Conservation (phyloP, 306 rosid species). For the Trifolium dubium region DNA sequence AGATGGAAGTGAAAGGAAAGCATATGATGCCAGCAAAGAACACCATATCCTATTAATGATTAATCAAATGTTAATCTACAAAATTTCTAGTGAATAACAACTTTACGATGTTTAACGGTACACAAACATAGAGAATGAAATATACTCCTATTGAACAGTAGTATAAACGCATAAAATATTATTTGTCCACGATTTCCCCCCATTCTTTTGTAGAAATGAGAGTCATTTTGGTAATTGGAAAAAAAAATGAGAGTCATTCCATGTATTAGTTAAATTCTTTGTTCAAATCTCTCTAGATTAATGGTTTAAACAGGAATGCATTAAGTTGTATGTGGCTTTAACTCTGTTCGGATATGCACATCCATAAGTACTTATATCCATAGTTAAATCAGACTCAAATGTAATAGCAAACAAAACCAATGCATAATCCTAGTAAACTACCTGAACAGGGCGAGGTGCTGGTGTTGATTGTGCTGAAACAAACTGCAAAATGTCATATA, state of each 20-base stretch:
- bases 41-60: background rate
- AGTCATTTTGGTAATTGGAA: background rate
- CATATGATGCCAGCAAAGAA: conserved; percentile 31
- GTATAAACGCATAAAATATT: conserved; percentile 8
- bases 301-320: conserved; percentile 14
- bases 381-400: conserved; percentile 6
- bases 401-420: conserved; percentile 23
- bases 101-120: background rate
- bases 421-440: conserved; percentile 41
- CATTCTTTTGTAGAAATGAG: conserved; percentile 4
- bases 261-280: background rate
- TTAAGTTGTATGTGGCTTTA: background rate
- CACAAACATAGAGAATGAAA: background rate
- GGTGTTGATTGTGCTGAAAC: conserved; percentile 87
- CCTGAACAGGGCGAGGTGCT: conserved; percentile 79
- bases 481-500: conserved; percentile 77
- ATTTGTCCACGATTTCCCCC: background rate
- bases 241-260: conserved; percentile 20
- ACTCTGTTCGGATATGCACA: background rate
- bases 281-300: conserved; percentile 30
- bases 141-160: conserved; percentile 1
- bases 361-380: conserved; percentile 1
- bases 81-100: conserved; percentile 2
- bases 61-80: conserved; percentile 18
- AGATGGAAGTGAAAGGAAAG: conserved; percentile 12